A percentile compares a stretch with the other conserved stretches of the same genome.
These are phyloP conservation scores for Lunularia cruciata DNA, from an alignment of 225 moss, liverwort and hornwort species.

Conservation along the genomic window DNA sequence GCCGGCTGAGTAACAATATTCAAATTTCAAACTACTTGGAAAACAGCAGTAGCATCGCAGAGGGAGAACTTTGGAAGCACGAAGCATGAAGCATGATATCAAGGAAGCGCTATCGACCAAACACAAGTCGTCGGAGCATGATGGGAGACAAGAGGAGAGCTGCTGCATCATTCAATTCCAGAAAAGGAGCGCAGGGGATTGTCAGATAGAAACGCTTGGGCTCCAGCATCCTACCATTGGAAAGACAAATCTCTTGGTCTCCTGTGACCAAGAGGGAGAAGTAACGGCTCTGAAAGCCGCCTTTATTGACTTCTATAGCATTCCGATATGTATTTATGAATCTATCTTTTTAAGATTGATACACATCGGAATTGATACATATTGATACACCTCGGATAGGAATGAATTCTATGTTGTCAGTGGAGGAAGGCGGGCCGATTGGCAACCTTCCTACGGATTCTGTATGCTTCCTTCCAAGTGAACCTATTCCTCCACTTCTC, in stretches of 20 bases:
- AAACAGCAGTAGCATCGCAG: slow-evolving; percentile 30
- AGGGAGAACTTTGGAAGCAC: slow-evolving; percentile 26
- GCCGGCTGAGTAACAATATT: slow-evolving; percentile 12
- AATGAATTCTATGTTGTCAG: too few relatives aligned
- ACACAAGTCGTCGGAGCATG: not conserved
- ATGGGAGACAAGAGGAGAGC: slow-evolving; percentile 14
- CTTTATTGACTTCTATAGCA: too few relatives aligned
- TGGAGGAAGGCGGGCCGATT: too few relatives aligned
- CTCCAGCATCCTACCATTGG: slow-evolving; percentile 81
- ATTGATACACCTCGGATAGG: too few relatives aligned
- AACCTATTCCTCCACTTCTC: too few relatives aligned
- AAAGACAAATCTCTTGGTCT: slow-evolving; percentile 99
- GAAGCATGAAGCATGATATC: too few relatives aligned
- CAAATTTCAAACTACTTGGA: slow-evolving; percentile 22
- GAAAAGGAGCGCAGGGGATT: slow-evolving; percentile 46
- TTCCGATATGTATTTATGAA: too few relatives aligned
- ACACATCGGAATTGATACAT: too few relatives aligned
- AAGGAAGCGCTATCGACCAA: slow-evolving; percentile 10
- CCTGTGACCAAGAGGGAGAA: slow-evolving; percentile 94
- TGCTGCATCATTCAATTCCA: slow-evolving; percentile 9
- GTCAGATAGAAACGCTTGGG: slow-evolving; percentile 61
- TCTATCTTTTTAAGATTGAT: too few relatives aligned
- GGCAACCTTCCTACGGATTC: too few relatives aligned
- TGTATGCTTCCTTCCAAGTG: too few relatives aligned
- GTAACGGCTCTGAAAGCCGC: slow-evolving; percentile 49